Evolutionary conservation across 176 grass and related monocot genomes (phyloP).

Genomic region (Hsuehochloa calcarea): DNA sequence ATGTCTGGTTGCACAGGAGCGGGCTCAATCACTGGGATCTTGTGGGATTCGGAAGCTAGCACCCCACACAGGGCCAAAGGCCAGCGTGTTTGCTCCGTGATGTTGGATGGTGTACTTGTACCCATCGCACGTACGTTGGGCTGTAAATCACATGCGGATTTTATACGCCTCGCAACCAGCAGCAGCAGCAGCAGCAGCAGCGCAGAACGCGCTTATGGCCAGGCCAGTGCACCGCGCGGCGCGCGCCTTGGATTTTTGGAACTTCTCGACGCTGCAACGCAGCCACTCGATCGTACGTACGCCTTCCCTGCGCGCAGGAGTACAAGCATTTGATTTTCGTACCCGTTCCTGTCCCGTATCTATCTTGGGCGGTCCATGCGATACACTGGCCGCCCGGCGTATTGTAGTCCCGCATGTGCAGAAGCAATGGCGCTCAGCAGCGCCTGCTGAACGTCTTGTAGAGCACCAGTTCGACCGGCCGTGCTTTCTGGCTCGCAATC

Average conservation of each 20-base stretch:
- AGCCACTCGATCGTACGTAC: background rate
- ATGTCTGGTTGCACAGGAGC: background rate
- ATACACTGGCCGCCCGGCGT: background rate
- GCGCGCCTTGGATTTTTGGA: background rate
- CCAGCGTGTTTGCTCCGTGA: background rate
- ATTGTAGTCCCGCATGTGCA: background rate
- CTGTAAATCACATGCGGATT: slow-evolving; percentile 19
- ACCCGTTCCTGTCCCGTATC: background rate
- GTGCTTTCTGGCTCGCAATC: background rate
- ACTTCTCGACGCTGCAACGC: background rate
- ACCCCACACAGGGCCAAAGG: background rate
- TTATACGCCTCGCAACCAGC: background rate
- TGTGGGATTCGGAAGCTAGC: slow-evolving; percentile 33
- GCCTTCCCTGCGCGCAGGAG: no score
- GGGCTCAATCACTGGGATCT: slow-evolving; percentile 32
- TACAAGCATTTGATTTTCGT: background rate
- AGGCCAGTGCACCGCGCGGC: background rate
- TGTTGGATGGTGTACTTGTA: background rate
- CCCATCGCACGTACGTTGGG: background rate
- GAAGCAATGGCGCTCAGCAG: no score
- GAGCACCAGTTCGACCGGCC: background rate
- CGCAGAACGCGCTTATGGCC: background rate
- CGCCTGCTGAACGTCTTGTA: background rate
- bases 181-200: background rate
- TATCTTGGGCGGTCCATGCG: background rate